Evolutionary conservation across 1,139 yeast species (phyloP).

Genomic region (Candida sanyaensis): DNA sequence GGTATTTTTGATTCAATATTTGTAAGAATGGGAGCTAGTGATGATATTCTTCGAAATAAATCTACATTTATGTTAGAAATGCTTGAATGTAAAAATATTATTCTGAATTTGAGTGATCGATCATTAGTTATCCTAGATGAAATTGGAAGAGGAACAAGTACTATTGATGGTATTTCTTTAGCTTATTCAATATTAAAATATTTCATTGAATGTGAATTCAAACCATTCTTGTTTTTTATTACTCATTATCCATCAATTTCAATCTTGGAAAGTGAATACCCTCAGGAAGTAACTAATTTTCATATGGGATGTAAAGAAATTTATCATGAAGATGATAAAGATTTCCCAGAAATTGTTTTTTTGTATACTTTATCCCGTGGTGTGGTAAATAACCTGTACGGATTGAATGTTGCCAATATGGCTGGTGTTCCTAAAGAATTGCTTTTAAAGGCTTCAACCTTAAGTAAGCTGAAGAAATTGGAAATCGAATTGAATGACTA

Average conservation of each 20-base stretch:
- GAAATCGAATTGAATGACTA: conserved; percentile 24
- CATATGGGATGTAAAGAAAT: conserved; percentile 75
- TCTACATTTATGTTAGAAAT: conserved; percentile 80
- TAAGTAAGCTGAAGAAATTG: conserved; percentile 45
- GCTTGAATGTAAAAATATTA: conserved; percentile 61
- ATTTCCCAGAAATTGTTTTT: conserved; percentile 51
- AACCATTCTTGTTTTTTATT: conserved; percentile 71
- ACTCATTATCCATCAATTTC: conserved; percentile 86
- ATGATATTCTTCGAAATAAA: conserved; percentile 65
- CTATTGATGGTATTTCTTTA: conserved; percentile 85
- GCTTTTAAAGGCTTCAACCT: conserved; percentile 47
- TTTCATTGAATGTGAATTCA: conserved; percentile 44
- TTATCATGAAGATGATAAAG: conserved; percentile 27
- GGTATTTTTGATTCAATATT: conserved; percentile 62
- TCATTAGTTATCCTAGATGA: conserved; percentile 81
- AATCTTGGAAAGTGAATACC: conserved; percentile 45
- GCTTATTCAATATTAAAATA: conserved; percentile 77
- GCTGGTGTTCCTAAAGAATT: conserved; percentile 61
- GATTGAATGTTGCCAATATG: conserved; percentile 74
- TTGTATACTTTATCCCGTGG: conserved; percentile 64
- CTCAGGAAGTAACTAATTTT: conserved; percentile 51
- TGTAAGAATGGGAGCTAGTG: conserved; percentile 73
- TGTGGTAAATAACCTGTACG: conserved; percentile 66
- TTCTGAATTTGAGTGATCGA: conserved; percentile 42
- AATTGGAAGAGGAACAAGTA: conserved; percentile 85